These are phyloP conservation scores for Lonicera japonica DNA, from an alignment of 129 eudicot species.

Conservation along the genomic window DNA sequence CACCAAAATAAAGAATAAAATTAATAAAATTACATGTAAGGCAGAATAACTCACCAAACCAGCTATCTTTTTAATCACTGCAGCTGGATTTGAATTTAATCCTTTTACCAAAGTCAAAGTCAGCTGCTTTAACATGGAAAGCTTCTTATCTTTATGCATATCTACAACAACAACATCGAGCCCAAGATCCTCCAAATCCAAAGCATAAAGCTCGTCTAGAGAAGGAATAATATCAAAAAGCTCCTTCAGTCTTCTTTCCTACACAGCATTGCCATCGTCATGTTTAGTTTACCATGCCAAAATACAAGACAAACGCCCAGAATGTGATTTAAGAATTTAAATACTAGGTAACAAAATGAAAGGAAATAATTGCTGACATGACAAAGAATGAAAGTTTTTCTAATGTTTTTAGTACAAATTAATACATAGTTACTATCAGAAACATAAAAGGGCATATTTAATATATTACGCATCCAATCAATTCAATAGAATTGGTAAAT, in stretches of 20 bases:
- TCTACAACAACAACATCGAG: constrained; percentile 66
- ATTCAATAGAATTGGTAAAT: too few relatives aligned
- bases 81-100: constrained; percentile 48
- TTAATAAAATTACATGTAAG: neutral
- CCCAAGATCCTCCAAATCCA: constrained; percentile 52
- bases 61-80: constrained; percentile 61
- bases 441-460: too few relatives aligned
- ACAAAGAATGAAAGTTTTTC: too few relatives aligned
- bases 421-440: too few relatives aligned
- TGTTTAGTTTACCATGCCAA: neutral
- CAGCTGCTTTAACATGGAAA: constrained; percentile 74
- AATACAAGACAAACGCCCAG: neutral
- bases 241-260: constrained; percentile 87
- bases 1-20: neutral
- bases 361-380: too few relatives aligned
- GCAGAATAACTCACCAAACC: constrained; percentile 48
- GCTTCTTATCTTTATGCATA: constrained; percentile 70
- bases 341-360: neutral
- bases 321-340: neutral
- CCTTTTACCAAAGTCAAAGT: constrained; percentile 68
- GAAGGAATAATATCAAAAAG: constrained; percentile 64
- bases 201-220: constrained; percentile 58
- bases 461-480: too few relatives aligned
- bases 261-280: constrained; percentile 7
- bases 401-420: too few relatives aligned